Evolutionary conservation across 78 protist species (phyloP), one percentile per base, ranked within the genome.

Genomic region (Isochrysis galbana): DNA sequence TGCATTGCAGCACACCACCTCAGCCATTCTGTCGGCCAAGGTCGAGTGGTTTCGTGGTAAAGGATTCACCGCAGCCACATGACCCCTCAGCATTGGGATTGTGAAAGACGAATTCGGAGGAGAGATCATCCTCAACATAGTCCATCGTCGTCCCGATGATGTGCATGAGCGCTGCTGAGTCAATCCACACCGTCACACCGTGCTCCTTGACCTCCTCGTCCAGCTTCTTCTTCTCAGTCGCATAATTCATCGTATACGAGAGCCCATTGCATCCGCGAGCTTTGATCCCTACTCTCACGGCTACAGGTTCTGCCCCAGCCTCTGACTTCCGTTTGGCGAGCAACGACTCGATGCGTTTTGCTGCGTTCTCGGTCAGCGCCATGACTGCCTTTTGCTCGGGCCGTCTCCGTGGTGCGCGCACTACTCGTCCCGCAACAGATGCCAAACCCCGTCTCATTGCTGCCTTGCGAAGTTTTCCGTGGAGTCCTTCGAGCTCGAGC

Each of bases 41-140:
- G 61, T 51, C 61, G 14, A 51, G 61, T 14, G 61, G 61, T 51
- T 51, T 51, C 29, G 61, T 51, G 61, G 80, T 93, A 67, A 97
- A 97, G 22, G 95, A 92, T 61, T 97, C 97, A 11, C 98, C 99
- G 87, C 99, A 97, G 23, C 99, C 99, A 88, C 99, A 97, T 14
- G 96, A 77, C n/a, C 93, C 96, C 38, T 95, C 95, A n/a, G 97
- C 97, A 70, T 97, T 97, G 32, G 99, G 99, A 45, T 97, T 97
- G 39, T 93, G 84, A 91, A 97, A 97, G 19, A 95, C 93, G 80
- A 97, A 97, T 83, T 97, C 97, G 41, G 95, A 90, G 45, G 92
- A 39, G 42, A 96, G 55, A 26, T 95, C 95, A 36, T 96, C 96
- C 47, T 95, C 97, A 10, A 94, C 95, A 44, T 78, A 97, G 83